Evolutionary conservation across 2,329 filamentous ascomycete species (phyloP).

Genomic region (Pseudogymnoascus destructans): DNA sequence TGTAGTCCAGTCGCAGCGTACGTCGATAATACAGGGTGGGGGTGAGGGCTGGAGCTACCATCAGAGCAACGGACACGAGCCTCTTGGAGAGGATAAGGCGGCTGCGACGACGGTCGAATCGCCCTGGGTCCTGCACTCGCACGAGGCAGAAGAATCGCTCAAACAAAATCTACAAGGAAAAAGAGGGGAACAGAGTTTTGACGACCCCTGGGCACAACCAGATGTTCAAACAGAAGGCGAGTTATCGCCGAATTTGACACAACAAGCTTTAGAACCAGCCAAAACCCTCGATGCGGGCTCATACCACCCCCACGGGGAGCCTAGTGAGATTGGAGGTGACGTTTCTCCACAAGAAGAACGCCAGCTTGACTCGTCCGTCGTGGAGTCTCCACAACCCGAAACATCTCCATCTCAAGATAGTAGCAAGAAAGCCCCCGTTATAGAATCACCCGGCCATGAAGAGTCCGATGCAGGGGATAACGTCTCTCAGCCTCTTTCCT

Average conservation of each 20-base stretch:
- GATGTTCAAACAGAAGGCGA: background rate
- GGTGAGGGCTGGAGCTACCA: background rate
- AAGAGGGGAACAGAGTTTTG: background rate
- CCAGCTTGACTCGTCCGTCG: background rate
- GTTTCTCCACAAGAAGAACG: background rate
- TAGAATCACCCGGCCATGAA: background rate
- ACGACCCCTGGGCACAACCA: background rate
- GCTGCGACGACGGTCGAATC: background rate
- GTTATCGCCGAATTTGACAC: background rate
- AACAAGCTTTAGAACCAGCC: background rate
- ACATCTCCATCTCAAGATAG: background rate
- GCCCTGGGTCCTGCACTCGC: background rate
- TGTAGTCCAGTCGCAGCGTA: background rate
- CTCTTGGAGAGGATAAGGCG: background rate
- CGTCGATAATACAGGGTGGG: background rate
- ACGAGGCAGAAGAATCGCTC: background rate
- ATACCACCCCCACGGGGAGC: background rate
- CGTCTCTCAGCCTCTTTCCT: background rate
- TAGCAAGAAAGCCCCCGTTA: background rate
- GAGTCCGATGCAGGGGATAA: background rate
- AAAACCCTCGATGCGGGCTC: background rate
- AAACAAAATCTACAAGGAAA: background rate
- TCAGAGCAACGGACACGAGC: background rate
- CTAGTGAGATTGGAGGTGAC: background rate
- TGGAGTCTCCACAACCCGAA: background rate